Base-by-base conservation (phyloP, 2,329 filamentous ascomycete genomes). In the Rutstroemia sp. region DNA sequence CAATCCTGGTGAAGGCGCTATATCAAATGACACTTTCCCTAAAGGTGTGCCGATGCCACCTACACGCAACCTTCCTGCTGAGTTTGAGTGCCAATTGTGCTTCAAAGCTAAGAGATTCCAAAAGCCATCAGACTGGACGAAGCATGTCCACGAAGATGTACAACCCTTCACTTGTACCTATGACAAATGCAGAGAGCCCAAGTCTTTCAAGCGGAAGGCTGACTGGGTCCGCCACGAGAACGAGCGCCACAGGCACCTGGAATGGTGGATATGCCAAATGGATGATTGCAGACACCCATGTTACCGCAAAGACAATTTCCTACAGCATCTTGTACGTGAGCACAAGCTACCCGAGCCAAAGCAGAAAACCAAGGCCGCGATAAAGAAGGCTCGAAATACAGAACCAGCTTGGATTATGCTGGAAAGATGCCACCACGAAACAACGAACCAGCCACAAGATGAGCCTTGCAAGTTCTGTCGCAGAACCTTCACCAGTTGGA, bases 211-310 rank as follows among this genome's bases (percentile, higher is more conserved):
- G 73, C 83, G 91, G 48, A 96, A 96, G 72, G 92, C 92, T 14
- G 92, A 96, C 69, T 96, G 92, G 92, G 90, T 96, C 21, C 82
- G 92, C 30, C 92, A 96, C 66, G 92, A 96, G 69, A 95, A 92
- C 64, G 92, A 96, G 71, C 84, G 88, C 25, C 92, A 96, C 69
- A 82, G 92, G 23, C 89, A 95, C 61, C 75, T 95, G 2, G 91
- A 96, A 67, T 94, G 89, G 84, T 96, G 91, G 91, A 84, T 80
- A 5, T 96, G 92, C 68, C 84, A 88, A 59, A 81, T 91, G 19
- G 80, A 85, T 4, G 90, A 92, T 61, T 96, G 92, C 70, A 79
- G 76, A 8, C 92, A 96, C 68, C 82, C 78, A 3, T 96, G 91
- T 73, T 95, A 86, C 70, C 84, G 92, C 30, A 89, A 92, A 60